Evolutionary conservation across 2,329 filamentous ascomycete species (phyloP), one percentile per base, ranked within the genome.

Genomic region (Colletotrichum echinochloae): DNA sequence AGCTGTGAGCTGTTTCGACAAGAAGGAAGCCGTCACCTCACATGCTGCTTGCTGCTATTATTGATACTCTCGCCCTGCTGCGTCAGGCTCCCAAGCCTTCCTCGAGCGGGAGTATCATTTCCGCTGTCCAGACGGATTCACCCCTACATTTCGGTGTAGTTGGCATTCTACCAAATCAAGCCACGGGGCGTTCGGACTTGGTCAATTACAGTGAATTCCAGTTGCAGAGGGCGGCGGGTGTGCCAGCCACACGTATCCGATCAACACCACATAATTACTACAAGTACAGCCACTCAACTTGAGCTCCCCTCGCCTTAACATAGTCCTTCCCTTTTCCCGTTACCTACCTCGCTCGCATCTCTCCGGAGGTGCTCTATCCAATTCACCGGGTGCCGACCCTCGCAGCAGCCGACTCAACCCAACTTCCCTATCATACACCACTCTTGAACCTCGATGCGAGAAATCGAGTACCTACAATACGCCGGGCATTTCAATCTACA

Each of bases 191-290:
- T 7, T 55, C n/a, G 8, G 7, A 23, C 3, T 26, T 14, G 35
- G n/a, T 39, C 35, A 37, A 56, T 56, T 26, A 56, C 35, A 39
- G 33, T 33, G 35, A 56, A 56, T 56, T 56, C 54, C 54, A 56
- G 54, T 37, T 55, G 33, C n/a, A 39, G 26, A 28, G 54, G 14
- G 54, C 54, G 35, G 35, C 54, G n/a, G 7, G 33, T 14, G n/a
- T 56, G 35, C 54, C 33, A 56, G 54, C 35, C 54, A 39, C 54
- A 56, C 54, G 33, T 56, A 39, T 39, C 35, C n/a, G 54, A 56
- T 39, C 54, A 56, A 56, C 33, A 26, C 54, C n/a, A 37, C n/a
- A 16, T 7, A 16, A 23, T 23, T 39, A 18, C 12, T 56, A 28
- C n/a, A 20, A 18, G 16, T 26, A 39, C n/a, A 16, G 14, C 23